Evolutionary conservation across 257 asterid species (phyloP), one percentile per base, ranked within the genome.

Genomic region (Penstemon davidsonii): DNA sequence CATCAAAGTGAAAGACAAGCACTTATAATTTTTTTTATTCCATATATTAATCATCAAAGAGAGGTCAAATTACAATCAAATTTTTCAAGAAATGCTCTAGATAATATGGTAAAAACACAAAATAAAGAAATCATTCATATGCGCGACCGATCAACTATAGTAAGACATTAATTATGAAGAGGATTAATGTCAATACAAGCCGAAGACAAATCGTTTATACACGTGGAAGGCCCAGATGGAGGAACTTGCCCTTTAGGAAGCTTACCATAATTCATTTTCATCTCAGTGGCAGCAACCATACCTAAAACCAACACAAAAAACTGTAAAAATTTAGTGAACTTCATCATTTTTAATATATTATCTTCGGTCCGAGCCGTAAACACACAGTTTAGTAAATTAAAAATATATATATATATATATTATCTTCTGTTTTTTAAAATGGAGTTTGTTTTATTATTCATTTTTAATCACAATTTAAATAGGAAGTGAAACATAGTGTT

Each of bases 211-310:
- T 25, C 0, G 4, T 54, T 9, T 39, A 43, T 18, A 2, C 12
- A 3, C 3, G 1, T 0, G 18, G 54, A 55, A 5, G 71, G 71
- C 0, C 51, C 62, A 2, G 79, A 62, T 13, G 75, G 79, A 4
- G 67, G 79, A 67, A 68, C 56, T 0, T 66, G 66, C 10, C 71
- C 71, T 68, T 36, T 74, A 0, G 74, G 74, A 4, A 68, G 37
- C 57, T 39, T 40, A 8, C 39, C 46, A 18, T 43, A 41, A 5
- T 18, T 13, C 3, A 51, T 49, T 18, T 50, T 66, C 33, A 2
- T 10, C 12, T 59, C 15, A 15, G 15, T n/a, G 7, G 36, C 62
- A 37, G 62, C 13, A 11, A 15, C 0, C 15, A 25, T 25, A 25
- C 54, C 57, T 55, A 8, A 8, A 25, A 66, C 15, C 7, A 72